Evolutionary conservation across 805 yeast genomes (phyloP), one percentile per base, ranked within the genome.

Genomic region (Scheffersomyces amazonensis): DNA sequence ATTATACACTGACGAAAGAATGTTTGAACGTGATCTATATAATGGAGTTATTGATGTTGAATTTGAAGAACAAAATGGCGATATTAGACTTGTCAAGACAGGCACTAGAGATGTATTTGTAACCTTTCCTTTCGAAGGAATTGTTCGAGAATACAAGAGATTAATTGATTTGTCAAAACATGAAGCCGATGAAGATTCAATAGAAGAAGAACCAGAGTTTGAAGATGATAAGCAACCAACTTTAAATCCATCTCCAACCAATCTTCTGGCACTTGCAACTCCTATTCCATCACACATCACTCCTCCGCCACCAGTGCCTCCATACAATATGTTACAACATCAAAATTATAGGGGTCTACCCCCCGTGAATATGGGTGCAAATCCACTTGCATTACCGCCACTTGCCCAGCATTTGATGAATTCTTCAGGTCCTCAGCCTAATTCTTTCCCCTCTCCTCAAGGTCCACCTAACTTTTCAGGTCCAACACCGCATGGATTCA

Each of bases 21-120:
- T 74, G 71, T 61, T 77, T 44, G 74, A 67, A 44, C 52, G 82
- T 32, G 83, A 77, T 49, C 52, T 77, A 33, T 46, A 71, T 33
- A 71, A 76, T 46, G 79, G 80, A 0, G 66, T 76, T 4, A 50
- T 77, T 15, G 69, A 71, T 40, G 39, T 70, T 22, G 52, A 57
- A 11, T 37, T 40, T 27, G 39, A 31, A 12, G 23, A 16, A n/a
- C 18, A 28, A 13, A 34, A 28, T 19, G 27, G 34, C 6, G 32
- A 37, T 15, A 6, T 21, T 16, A 42, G 34, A 19, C 31, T 17
- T 20, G 31, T 27, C 17, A 31, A 37, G 25, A 16, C 32, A 22
- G 16, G 31, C 27, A 18, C 15, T 31, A 16, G 44, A 12, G 25
- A 36, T 22, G 32, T 41, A 2, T 34, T 16, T 35, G 50, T 53